Percentiles rank a stretch among this genome's conserved stretches.
Conservation (phyloP, 2,329 filamentous ascomycete genomes). For the Chaetomium strumarium region DNA sequence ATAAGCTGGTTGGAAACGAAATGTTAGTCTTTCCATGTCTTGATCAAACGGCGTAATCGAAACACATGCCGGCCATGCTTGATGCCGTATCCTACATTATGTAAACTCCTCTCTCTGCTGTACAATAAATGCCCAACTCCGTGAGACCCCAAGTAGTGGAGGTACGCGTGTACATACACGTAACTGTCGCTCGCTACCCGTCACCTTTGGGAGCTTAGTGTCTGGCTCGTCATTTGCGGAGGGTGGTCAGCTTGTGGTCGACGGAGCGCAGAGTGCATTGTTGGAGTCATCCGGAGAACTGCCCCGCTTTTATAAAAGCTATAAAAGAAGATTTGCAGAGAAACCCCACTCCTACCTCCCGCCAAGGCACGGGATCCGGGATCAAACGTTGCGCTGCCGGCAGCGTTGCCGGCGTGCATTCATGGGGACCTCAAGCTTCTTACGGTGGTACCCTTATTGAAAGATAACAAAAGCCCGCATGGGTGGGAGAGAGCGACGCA, state of each 20-base stretch:
- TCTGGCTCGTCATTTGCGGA: too few relatives aligned
- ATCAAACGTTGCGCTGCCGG: neutral
- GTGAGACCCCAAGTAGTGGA: too few relatives aligned
- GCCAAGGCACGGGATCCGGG: neutral
- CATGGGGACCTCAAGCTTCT: neutral
- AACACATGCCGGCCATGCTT: too few relatives aligned
- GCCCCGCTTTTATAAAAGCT: neutral
- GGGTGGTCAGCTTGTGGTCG: neutral
- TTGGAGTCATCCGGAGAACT: neutral
- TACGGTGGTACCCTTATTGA: neutral
- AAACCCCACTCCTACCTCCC: neutral
- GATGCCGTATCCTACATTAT: too few relatives aligned
- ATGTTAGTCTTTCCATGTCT: too few relatives aligned
- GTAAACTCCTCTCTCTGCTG: too few relatives aligned
- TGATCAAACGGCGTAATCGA: too few relatives aligned
- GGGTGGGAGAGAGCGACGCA: neutral
- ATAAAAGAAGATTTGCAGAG: neutral
- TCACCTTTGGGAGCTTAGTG: conserved; percentile 11
- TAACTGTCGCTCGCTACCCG: neutral
- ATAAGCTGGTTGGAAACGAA: too few relatives aligned
- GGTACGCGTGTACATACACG: too few relatives aligned
- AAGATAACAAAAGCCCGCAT: neutral
- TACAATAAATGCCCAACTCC: too few relatives aligned
- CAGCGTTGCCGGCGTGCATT: neutral
- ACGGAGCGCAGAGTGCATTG: neutral